Base-by-base conservation (phyloP, 2,329 filamentous ascomycete genomes). In the Exophiala lecanii-corni region DNA sequence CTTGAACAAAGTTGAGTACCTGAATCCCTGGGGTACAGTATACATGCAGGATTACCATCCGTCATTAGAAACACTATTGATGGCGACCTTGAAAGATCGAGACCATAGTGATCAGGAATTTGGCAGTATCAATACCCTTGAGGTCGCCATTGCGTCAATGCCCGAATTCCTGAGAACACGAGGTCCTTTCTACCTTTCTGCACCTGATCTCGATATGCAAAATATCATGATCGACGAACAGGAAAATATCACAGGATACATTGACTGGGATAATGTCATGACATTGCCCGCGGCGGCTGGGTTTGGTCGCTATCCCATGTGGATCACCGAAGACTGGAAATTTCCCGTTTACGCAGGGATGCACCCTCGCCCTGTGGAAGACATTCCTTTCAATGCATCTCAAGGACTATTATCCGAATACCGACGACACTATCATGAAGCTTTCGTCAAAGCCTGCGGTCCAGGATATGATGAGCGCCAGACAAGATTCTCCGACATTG, bases 201-300 rank as follows among this genome's bases (percentile, higher is more conserved):
- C 41, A 13, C 34, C 30, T 9, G 51, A 54, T 19, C 44, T 49
- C 40, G 41, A 51, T 28, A 36, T 19, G 13, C 53, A 55, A 26
- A 56, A 56, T 15, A 49, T 56, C 30, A 18, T 56, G n/a, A 41
- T 51, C 3, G 42, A 56, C 30, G 35, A 51, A 9, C 30, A 44
- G 2, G 50, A 47, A 6, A 43, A 53, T 17, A 37, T 53, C 15
- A 55, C 45, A 6, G 53, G 38, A 9, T 34, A 51, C 20, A 48
- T 56, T 17, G 53, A 55, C 26, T 51, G 41, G 50, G 47, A 53
- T 28, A 23, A 30, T 20, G 23, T 36, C 4, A 10, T 10, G 5
- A 45, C 31, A 3, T 19, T n/a, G 26, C 43, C 47, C 9, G 19
- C 13, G 7, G 39, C 16, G 19, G 15, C 36, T 16, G 47, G 45